Evolutionary conservation across 2,329 filamentous ascomycete species (phyloP).

Genomic region (Trichocomaceae sp.): DNA sequence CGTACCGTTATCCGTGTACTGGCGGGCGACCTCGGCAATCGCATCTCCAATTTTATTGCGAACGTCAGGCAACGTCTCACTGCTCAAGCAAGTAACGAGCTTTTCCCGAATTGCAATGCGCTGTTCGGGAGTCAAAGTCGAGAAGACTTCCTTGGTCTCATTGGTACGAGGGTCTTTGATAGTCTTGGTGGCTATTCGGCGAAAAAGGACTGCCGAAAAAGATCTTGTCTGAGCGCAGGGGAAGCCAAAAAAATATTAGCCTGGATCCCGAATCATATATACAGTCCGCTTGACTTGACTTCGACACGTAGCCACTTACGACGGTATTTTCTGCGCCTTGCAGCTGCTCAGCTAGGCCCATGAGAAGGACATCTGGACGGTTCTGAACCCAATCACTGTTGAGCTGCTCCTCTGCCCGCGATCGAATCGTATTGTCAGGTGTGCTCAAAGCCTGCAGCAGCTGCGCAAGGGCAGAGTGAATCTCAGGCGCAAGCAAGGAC

Average conservation of each 20-base stretch:
- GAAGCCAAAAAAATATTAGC: background rate
- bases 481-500: slow-evolving; percentile 79
- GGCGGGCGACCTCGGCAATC: slow-evolving; percentile 89
- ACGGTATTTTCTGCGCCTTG: slow-evolving; percentile 65
- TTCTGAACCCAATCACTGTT: slow-evolving; percentile 81
- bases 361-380: slow-evolving; percentile 79
- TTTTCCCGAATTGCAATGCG: slow-evolving; percentile 74
- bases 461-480: slow-evolving; percentile 76
- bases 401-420: slow-evolving; percentile 82
- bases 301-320: slow-evolving; percentile 45
- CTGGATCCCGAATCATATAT: background rate
- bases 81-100: slow-evolving; percentile 67
- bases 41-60: slow-evolving; percentile 96
- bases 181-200: slow-evolving; percentile 83
- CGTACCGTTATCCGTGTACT: slow-evolving; percentile 88
- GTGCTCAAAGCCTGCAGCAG: slow-evolving; percentile 84
- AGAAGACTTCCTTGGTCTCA: slow-evolving; percentile 75
- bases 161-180: slow-evolving; percentile 64
- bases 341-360: slow-evolving; percentile 91
- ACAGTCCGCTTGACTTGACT: background rate
- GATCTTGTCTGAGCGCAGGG: slow-evolving; percentile 62
- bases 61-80: slow-evolving; percentile 66
- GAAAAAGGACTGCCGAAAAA: slow-evolving; percentile 89
- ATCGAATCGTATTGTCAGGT: slow-evolving; percentile 76
- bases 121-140: slow-evolving; percentile 68